Evolutionary conservation across 2,329 filamentous ascomycete species (phyloP).

Genomic region (Cladosporium oxysporum): DNA sequence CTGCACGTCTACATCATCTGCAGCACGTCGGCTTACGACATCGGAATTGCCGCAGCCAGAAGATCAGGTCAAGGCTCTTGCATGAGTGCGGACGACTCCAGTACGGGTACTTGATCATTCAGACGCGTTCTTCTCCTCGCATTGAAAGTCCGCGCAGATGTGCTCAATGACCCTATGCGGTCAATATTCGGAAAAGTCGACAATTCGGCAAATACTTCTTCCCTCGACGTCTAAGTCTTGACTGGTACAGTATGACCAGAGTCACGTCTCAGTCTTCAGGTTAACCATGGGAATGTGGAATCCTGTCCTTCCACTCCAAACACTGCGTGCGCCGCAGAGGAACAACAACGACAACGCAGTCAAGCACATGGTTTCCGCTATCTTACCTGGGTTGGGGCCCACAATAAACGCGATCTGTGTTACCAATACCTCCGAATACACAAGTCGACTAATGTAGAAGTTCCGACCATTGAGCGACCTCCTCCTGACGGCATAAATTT

Average conservation of each 20-base stretch:
- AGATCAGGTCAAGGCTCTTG: background rate
- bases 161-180: no score
- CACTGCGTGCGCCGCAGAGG: background rate
- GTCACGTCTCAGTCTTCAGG: background rate
- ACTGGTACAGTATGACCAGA: background rate
- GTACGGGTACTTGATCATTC: background rate
- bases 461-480: background rate
- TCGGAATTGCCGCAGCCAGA: background rate
- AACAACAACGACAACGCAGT: background rate
- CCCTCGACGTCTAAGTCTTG: background rate
- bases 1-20: background rate
- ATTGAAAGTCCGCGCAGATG: background rate
- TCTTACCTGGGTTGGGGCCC: background rate
- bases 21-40: background rate
- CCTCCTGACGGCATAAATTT: background rate
- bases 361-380: background rate
- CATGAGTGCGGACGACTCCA: background rate
- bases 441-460: background rate
- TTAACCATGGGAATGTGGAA: background rate
- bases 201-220: background rate
- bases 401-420: background rate
- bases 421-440: background rate
- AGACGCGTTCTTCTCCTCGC: background rate
- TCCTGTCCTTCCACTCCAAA: background rate
- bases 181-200: background rate